Evolutionary conservation across 2,329 filamentous ascomycete genomes (phyloP).

Genomic region (Aspergillus tanneri): DNA sequence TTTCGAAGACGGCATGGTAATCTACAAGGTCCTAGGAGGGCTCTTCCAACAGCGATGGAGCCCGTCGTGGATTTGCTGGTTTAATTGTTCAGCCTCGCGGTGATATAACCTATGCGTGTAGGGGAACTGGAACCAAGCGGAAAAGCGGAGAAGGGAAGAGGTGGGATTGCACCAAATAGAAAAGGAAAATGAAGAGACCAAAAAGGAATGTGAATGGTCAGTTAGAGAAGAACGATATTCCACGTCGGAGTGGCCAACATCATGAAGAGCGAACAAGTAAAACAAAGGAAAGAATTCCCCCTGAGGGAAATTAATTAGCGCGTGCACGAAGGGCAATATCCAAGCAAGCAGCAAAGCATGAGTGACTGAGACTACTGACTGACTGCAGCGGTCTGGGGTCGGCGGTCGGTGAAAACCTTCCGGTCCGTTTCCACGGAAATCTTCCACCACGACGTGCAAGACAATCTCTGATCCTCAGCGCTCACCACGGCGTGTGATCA

Average conservation of each 20-base stretch:
- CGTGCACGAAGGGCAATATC: constrained; percentile 11
- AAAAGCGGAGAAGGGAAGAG: constrained; percentile 11
- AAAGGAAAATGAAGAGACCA: constrained; percentile 3
- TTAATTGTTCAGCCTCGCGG: constrained; percentile 10
- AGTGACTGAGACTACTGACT: not conserved
- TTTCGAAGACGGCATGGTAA: constrained; percentile 40
- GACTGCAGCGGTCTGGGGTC: constrained; percentile 17
- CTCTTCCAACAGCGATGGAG: not conserved
- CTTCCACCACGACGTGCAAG: constrained; percentile 12
- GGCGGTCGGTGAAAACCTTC: constrained; percentile 29
- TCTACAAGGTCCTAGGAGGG: constrained; percentile 8
- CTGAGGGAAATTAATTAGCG: constrained; percentile 15
- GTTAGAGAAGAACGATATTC: not conserved
- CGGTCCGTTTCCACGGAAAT: constrained; percentile 20
- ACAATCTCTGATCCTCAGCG: not conserved
- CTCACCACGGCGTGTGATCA: constrained; percentile 44
- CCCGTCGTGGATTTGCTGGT: not conserved
- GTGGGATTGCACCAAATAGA: constrained; percentile 5
- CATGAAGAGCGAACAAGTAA: constrained; percentile 1
- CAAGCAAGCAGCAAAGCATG: constrained; percentile 4
- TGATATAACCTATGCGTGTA: constrained; percentile 13
- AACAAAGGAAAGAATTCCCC: constrained; percentile 6
- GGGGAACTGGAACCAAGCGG: constrained; percentile 12
- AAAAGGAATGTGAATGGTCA: constrained; percentile 3
- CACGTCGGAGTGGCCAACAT: not conserved